Conservation (phyloP, 768 basidiomycete genomes). For the Kwoniella botswanensis region DNA sequence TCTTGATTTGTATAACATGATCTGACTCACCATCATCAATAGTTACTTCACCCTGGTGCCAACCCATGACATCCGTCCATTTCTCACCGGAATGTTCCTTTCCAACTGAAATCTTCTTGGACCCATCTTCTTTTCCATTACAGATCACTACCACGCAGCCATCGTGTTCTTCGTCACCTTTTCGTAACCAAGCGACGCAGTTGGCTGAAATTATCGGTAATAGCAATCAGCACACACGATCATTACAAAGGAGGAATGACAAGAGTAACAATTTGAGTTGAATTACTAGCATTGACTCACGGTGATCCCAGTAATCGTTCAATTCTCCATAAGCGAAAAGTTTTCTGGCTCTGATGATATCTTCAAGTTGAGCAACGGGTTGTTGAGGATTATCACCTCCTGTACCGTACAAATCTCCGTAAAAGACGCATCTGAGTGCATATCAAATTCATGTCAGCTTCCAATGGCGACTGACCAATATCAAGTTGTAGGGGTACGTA, state of each 20-base stretch:
- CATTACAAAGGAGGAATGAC: background rate
- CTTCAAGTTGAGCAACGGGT: conserved; percentile 58
- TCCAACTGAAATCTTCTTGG: conserved; percentile 60
- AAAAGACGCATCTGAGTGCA: conserved; percentile 52
- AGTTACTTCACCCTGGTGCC: conserved; percentile 61
- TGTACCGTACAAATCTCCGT: conserved; percentile 60
- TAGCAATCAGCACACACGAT: background rate
- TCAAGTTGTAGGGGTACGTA: conserved; percentile 23
- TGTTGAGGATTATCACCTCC: conserved; percentile 59
- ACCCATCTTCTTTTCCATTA: conserved; percentile 56
- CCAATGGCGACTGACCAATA: background rate
- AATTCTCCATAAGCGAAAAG: conserved; percentile 58
- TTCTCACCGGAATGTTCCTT: conserved; percentile 61
- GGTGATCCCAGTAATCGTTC: conserved; percentile 60
- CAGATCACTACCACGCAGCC: conserved; percentile 57
- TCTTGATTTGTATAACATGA: background rate
- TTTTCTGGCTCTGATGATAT: conserved; percentile 57
- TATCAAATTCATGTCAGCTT: background rate
- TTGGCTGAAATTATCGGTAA: conserved; percentile 48
- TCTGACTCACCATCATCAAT: conserved; percentile 59
- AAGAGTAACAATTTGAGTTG: background rate
- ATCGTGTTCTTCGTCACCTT: conserved; percentile 59
- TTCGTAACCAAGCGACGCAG: conserved; percentile 60
- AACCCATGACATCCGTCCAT: conserved; percentile 62
- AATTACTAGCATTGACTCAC: conserved; percentile 30